phyloP scores from a whole-genome alignment of 192 early-diverging fungal genomes.

The Spinellus fusiger region DNA sequence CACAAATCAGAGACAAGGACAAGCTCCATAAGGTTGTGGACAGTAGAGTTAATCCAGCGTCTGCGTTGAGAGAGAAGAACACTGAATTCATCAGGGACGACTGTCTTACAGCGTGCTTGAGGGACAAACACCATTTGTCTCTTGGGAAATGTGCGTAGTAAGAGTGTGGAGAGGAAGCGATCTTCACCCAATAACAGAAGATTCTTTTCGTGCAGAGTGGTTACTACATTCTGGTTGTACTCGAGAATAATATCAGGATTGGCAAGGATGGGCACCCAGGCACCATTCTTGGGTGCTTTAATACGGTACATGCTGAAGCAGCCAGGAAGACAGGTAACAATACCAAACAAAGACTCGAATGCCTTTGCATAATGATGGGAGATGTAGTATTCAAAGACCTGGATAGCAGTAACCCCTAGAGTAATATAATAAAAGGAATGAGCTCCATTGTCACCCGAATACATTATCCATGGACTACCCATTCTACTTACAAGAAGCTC shows the following conservation, averaged over 20 bases:
- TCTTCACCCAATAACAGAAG: slow-evolving; percentile 81
- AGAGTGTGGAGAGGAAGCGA: slow-evolving; percentile 77
- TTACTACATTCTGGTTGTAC: slow-evolving; percentile 72
- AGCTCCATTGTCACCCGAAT: neutral
- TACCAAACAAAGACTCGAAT: slow-evolving; percentile 92
- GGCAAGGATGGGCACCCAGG: slow-evolving; percentile 75
- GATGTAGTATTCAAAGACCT: slow-evolving; percentile 96
- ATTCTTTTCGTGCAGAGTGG: slow-evolving; percentile 81
- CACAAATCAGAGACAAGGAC: slow-evolving; percentile 81
- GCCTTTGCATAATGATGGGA: slow-evolving; percentile 91
- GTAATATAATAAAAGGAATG: neutral
- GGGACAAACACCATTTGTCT: slow-evolving; percentile 84
- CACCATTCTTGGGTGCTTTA: slow-evolving; percentile 64
- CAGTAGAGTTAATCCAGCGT: slow-evolving; percentile 92
- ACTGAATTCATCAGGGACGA: slow-evolving; percentile 74
- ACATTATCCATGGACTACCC: neutral
- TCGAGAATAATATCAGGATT: slow-evolving; percentile 81
- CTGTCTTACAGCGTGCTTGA: slow-evolving; percentile 74
- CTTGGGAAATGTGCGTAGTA: slow-evolving; percentile 78
- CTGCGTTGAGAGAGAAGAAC: slow-evolving; percentile 88
- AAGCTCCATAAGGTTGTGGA: slow-evolving; percentile 84
- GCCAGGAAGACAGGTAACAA: slow-evolving; percentile 91
- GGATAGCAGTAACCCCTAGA: slow-evolving; percentile 72
- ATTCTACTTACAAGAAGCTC: slow-evolving; percentile 58
- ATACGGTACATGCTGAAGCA: slow-evolving; percentile 98